Conservation (phyloP, 228 moss, liverwort and hornwort genomes). For the Sphagnum magellanicum region DNA sequence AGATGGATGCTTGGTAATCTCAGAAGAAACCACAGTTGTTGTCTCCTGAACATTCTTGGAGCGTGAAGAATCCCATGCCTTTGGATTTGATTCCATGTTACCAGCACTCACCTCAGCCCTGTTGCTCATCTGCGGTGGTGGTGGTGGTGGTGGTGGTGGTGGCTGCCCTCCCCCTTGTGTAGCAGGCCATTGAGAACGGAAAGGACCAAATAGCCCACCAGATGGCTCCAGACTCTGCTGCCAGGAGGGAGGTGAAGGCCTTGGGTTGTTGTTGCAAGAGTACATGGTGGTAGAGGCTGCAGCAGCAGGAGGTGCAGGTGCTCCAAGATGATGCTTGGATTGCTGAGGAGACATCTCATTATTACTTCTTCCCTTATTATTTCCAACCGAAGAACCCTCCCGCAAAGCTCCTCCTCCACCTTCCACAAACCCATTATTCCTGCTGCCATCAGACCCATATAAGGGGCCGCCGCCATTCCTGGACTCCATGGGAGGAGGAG, state of each 20-base stretch:
- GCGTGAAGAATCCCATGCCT: slow-evolving; percentile 21
- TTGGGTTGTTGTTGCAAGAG: slow-evolving; percentile 16
- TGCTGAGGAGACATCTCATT: slow-evolving; percentile 28
- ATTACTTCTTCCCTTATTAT: slow-evolving; percentile 20
- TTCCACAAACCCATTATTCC: neutral
- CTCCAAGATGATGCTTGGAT: slow-evolving; percentile 25
- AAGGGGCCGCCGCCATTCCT: neutral
- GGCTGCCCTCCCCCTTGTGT: neutral
- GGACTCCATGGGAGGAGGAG: slow-evolving; percentile 16
- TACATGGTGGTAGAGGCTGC: neutral
- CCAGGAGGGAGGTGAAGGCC: slow-evolving; percentile 17
- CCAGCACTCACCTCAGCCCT: slow-evolving; percentile 1
- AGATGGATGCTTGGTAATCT: slow-evolving; percentile 25
- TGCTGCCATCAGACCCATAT: no score
- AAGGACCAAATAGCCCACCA: slow-evolving; percentile 43
- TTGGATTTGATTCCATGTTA: slow-evolving; percentile 9
- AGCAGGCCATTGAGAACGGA: slow-evolving; percentile 26
- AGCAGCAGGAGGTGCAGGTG: slow-evolving; percentile 2
- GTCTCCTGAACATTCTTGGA: slow-evolving; percentile 3
- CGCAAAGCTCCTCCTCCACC: slow-evolving; percentile 6
- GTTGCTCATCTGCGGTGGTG: slow-evolving; percentile 13
- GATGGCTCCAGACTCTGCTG: slow-evolving; percentile 22
- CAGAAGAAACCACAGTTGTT: slow-evolving; percentile 20
- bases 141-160: neutral
- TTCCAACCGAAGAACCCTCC: slow-evolving; percentile 28